Percentiles rank a stretch among this genome's conserved stretches.
These are phyloP conservation scores for Dillenia turbinata DNA, from an alignment of 164 flowering plant genomes.

Conservation along the genomic window DNA sequence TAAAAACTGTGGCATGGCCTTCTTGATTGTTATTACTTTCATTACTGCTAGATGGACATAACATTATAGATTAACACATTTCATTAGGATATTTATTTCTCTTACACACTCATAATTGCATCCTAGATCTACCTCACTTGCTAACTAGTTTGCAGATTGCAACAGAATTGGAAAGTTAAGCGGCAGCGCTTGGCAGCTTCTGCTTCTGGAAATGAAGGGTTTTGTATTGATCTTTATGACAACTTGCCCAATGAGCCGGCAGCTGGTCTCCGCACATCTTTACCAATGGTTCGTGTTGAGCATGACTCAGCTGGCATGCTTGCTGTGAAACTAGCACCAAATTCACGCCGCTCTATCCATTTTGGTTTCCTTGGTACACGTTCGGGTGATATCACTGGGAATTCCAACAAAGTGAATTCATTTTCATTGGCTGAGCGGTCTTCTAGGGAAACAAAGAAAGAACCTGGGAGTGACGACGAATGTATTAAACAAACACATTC, in stretches of 20 bases:
- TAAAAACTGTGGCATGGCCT: no score
- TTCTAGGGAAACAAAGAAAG: constrained; percentile 35
- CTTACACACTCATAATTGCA: neutral
- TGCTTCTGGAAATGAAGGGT: constrained; percentile 75
- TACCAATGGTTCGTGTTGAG: constrained; percentile 68
- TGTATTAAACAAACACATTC: constrained; percentile 55
- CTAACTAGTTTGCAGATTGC: constrained; percentile 62
- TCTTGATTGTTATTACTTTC: no score
- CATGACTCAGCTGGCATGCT: constrained; percentile 91
- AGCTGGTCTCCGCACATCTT: constrained; percentile 47
- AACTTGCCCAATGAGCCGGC: constrained; percentile 50
- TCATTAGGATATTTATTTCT: no score
- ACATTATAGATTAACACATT: no score
- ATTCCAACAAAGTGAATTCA: constrained; percentile 16
- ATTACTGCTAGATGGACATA: no score
- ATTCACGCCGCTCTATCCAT: constrained; percentile 56
- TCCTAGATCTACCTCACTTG: constrained; percentile 5
- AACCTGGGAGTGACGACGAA: constrained; percentile 41
- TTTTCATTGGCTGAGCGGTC: constrained; percentile 15
- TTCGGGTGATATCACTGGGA: constrained; percentile 19
- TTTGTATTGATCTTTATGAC: constrained; percentile 82
- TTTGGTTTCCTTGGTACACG: constrained; percentile 59
- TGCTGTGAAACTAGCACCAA: constrained; percentile 62
- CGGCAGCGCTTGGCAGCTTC: constrained; percentile 66
- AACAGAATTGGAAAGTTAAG: constrained; percentile 98